These are phyloP conservation scores for Colletotrichum phormii DNA, from an alignment of 2,329 filamentous ascomycete species.

Conservation along the genomic window DNA sequence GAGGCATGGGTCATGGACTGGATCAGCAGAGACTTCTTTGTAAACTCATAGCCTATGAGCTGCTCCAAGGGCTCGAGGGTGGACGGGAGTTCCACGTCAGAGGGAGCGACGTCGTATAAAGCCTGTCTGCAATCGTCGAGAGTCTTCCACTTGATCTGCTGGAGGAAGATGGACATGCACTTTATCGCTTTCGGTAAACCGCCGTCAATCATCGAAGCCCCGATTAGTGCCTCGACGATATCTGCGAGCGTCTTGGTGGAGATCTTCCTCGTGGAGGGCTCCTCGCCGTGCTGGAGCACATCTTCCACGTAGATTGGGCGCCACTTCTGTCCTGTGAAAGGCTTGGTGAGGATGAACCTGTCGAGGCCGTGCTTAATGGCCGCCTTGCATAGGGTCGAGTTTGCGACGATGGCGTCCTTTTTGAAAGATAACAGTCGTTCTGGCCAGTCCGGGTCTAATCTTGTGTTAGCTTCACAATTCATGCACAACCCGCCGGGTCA, in stretches of 20 bases:
- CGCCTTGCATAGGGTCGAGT: slow-evolving; percentile 76
- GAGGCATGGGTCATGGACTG: slow-evolving; percentile 88
- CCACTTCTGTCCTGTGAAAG: slow-evolving; percentile 81
- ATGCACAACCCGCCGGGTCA: background rate
- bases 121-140: slow-evolving; percentile 52
- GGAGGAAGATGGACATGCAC: slow-evolving; percentile 76
- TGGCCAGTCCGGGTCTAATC: slow-evolving; percentile 73
- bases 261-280: slow-evolving; percentile 49
- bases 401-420: slow-evolving; percentile 80
- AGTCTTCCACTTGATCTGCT: slow-evolving; percentile 66
- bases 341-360: slow-evolving; percentile 75
- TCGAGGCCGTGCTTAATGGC: slow-evolving; percentile 74
- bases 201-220: slow-evolving; percentile 77
- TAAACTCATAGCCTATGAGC: slow-evolving; percentile 79
- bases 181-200: slow-evolving; percentile 71
- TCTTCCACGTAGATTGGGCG: slow-evolving; percentile 67
- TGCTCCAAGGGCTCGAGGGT: slow-evolving; percentile 66
- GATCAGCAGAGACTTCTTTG: slow-evolving; percentile 73
- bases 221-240: slow-evolving; percentile 87
- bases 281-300: slow-evolving; percentile 40
- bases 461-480: slow-evolving; percentile 33
- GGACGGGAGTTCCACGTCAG: slow-evolving; percentile 49
- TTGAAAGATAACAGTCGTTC: slow-evolving; percentile 79
- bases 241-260: slow-evolving; percentile 88
- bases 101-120: slow-evolving; percentile 56